Evolutionary conservation across 1,139 yeast species (phyloP).

Genomic region (Lodderomyces parapsilosis): DNA sequence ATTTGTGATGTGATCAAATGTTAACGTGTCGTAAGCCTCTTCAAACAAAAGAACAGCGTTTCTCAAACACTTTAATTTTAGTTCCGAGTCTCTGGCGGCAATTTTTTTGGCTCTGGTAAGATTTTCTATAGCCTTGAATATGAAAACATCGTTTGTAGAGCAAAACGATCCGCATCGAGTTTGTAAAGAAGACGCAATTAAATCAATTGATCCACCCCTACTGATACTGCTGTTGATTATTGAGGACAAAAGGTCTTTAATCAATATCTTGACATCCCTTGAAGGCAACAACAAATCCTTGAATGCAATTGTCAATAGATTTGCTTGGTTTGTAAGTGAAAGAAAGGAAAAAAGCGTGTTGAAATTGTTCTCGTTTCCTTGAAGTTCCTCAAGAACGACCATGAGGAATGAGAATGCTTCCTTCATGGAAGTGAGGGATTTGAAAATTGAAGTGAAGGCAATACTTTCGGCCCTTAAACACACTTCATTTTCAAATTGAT

Average conservation of each 20-base stretch:
- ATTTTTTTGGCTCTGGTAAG: constrained; percentile 81
- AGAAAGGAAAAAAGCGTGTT: constrained; percentile 72
- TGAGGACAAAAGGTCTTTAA: constrained; percentile 84
- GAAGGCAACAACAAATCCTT: constrained; percentile 75
- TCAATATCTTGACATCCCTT: constrained; percentile 59
- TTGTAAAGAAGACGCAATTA: constrained; percentile 83
- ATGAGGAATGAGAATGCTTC: constrained; percentile 88
- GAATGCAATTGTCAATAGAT: constrained; percentile 65
- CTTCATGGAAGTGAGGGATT: constrained; percentile 73
- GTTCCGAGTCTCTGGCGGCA: constrained; percentile 67
- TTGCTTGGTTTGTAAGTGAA: constrained; percentile 63
- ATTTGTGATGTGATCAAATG: constrained; percentile 77
- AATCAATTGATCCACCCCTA: constrained; percentile 91
- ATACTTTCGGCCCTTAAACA: constrained; percentile 90
- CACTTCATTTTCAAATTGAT: constrained; percentile 54
- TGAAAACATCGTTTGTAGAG: constrained; percentile 88
- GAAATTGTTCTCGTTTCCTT: constrained; percentile 39
- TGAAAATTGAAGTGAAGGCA: constrained; percentile 77
- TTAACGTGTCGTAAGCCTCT: constrained; percentile 75
- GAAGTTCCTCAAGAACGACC: constrained; percentile 76
- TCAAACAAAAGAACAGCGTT: constrained; percentile 77
- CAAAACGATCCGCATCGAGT: constrained; percentile 95
- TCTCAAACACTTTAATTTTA: constrained; percentile 65
- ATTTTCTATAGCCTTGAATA: constrained; percentile 92
- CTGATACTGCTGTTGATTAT: constrained; percentile 85